These are phyloP conservation scores for Epichloe amarillans DNA, from an alignment of 2,329 filamentous ascomycete species.

Conservation along the genomic window DNA sequence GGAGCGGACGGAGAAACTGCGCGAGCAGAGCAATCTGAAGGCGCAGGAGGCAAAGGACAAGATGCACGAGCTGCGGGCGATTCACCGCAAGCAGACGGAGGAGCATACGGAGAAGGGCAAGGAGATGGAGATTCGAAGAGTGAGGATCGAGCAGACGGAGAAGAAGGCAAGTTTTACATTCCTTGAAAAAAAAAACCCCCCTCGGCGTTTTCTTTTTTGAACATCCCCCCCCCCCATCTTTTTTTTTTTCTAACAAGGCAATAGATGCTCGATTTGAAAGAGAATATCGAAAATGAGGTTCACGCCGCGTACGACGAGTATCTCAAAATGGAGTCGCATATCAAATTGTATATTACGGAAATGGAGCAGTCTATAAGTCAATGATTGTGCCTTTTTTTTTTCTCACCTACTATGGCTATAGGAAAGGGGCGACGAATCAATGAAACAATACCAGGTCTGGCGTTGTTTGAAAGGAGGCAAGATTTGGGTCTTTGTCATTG, in stretches of 20 bases:
- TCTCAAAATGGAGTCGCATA: slow-evolving; percentile 92
- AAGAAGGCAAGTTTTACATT: slow-evolving; percentile 59
- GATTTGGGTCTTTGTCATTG: neutral
- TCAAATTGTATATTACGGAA: slow-evolving; percentile 94
- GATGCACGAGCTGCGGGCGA: slow-evolving; percentile 76
- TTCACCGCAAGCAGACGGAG: slow-evolving; percentile 69
- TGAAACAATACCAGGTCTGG: slow-evolving; percentile 26
- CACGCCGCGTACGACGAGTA: slow-evolving; percentile 87
- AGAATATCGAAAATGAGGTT: slow-evolving; percentile 92
- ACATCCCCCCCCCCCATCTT: too few relatives aligned
- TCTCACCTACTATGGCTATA: too few relatives aligned
- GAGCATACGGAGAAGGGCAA: slow-evolving; percentile 77
- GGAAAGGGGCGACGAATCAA: slow-evolving; percentile 6
- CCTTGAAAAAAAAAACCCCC: too few relatives aligned
- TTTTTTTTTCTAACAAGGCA: neutral
- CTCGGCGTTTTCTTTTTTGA: neutral
- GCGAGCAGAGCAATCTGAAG: slow-evolving; percentile 69
- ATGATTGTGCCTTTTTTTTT: slow-evolving; percentile 2
- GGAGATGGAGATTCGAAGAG: slow-evolving; percentile 81
- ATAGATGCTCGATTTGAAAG: slow-evolving; percentile 93
- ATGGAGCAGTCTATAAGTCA: slow-evolving; percentile 74
- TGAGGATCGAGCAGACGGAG: slow-evolving; percentile 95
- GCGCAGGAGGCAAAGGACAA: slow-evolving; percentile 67
- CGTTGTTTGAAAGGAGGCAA: slow-evolving; percentile 17
- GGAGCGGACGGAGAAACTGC: slow-evolving; percentile 72